These are phyloP conservation scores for Talaromyces proteolyticus DNA, from an alignment of 495 filamentous ascomycete genomes.

Conservation along the genomic window DNA sequence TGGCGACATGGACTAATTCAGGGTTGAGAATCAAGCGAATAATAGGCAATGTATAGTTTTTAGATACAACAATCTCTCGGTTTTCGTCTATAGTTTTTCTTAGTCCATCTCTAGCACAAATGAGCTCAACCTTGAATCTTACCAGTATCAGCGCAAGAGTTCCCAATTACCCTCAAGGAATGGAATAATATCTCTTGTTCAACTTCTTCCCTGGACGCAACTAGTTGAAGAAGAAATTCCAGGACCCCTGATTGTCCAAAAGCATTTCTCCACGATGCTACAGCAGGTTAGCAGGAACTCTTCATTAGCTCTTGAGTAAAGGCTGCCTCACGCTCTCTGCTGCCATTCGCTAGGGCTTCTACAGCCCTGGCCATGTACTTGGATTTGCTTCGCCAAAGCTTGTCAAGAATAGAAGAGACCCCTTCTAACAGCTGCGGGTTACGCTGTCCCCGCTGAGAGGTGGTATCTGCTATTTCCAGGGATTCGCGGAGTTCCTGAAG, in stretches of 20 bases:
- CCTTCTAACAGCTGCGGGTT: constrained; percentile 17
- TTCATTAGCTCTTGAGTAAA: not conserved
- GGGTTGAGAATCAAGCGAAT: constrained; percentile 45
- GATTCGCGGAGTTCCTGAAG: constrained; percentile 19
- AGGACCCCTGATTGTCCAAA: constrained; percentile 65
- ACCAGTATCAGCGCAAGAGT: constrained; percentile 79
- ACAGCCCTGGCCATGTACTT: constrained; percentile 43
- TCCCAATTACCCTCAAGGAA: constrained; percentile 64
- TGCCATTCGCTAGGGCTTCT: constrained; percentile 58
- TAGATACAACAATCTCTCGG: constrained; percentile 55
- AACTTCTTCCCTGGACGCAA: constrained; percentile 32
- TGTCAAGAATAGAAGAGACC: constrained; percentile 20
- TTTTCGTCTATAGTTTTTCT: constrained; percentile 56
- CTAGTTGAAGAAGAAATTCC: constrained; percentile 54
- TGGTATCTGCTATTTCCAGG: constrained; percentile 20
- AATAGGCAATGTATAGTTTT: constrained; percentile 49
- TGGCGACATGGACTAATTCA: constrained; percentile 48
- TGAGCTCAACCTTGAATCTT: not conserved
- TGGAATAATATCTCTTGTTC: constrained; percentile 40
- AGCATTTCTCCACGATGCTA: constrained; percentile 57
- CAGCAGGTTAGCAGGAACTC: constrained; percentile 9
- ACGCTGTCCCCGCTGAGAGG: constrained; percentile 13
- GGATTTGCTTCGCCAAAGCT: constrained; percentile 32
- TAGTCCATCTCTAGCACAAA: not conserved
- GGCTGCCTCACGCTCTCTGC: constrained; percentile 57